Percentiles rank a stretch among this genome's conserved stretches.
phyloP scores from a whole-genome alignment of 139 green algal species.

The Eudorina sp. region DNA sequence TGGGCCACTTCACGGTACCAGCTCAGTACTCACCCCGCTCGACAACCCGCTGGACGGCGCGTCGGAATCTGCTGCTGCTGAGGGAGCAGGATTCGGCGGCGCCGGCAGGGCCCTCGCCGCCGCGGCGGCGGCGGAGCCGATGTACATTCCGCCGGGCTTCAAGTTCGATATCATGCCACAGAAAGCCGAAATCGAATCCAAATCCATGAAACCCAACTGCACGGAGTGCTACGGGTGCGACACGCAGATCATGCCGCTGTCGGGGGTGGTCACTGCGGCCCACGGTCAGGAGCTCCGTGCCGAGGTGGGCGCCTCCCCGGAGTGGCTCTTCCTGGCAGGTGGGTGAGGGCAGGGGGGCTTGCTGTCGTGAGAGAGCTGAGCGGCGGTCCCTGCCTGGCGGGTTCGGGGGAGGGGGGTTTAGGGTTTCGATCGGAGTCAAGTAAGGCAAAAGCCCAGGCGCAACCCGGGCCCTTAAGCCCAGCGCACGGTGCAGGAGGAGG shows the following conservation, averaged over 20 bases:
- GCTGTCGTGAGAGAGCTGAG: too few species aligned
- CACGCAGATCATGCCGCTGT: constrained; percentile 48
- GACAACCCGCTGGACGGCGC: not conserved
- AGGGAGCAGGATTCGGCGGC: too few species aligned
- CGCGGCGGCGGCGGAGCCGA: not conserved
- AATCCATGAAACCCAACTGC: constrained; percentile 49
- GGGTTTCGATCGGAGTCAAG: too few species aligned
- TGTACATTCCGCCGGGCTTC: constrained; percentile 22
- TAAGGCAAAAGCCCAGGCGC: too few species aligned
- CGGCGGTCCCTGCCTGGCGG: too few species aligned
- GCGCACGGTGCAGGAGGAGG: too few species aligned
- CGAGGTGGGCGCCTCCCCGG: constrained; percentile 39
- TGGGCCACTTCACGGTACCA: not conserved
- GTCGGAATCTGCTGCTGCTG: not conserved
- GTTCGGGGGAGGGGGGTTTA: too few species aligned
- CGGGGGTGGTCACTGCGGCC: not conserved
- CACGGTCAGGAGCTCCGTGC: constrained; percentile 47
- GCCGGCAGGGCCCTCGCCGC: not conserved
- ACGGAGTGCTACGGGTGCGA: constrained; percentile 57
- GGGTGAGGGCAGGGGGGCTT: not conserved
- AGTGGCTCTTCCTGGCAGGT: constrained; percentile 57
- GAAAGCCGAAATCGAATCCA: not conserved
- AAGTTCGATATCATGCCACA: constrained; percentile 42
- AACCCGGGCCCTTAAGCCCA: too few species aligned
- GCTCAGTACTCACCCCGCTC: not conserved